These are phyloP conservation scores for Striga asiatica DNA, from an alignment of 257 asterid species.

Conservation along the genomic window DNA sequence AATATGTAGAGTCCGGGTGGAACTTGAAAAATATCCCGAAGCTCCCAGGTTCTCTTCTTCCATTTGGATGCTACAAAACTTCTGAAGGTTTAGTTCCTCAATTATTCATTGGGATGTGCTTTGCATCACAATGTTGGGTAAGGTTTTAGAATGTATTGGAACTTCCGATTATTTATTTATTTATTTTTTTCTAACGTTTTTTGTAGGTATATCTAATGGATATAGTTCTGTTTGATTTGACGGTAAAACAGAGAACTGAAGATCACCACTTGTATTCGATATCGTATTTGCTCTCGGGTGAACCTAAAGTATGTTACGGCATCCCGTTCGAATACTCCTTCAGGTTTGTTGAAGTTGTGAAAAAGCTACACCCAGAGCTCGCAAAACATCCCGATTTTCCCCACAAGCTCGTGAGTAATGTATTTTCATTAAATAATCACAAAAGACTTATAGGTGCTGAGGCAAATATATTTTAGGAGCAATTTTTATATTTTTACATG, in stretches of 20 bases:
- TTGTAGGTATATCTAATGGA: too few species aligned
- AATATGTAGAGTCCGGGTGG: slow-evolving; percentile 58
- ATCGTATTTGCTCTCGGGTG: slow-evolving; percentile 61
- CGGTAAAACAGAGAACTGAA: slow-evolving; percentile 50
- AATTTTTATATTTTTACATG: neutral
- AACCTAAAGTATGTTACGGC: slow-evolving; percentile 60
- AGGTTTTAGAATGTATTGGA: slow-evolving; percentile 16
- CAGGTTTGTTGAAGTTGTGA: slow-evolving; percentile 52
- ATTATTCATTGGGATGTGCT: slow-evolving; percentile 70
- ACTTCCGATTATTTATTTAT: neutral
- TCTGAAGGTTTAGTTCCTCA: slow-evolving; percentile 38
- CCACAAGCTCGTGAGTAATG: slow-evolving; percentile 46
- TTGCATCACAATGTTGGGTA: slow-evolving; percentile 80
- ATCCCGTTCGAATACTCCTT: slow-evolving; percentile 54
- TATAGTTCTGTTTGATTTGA: slow-evolving; percentile 22
- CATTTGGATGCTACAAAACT: slow-evolving; percentile 33
- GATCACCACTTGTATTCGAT: slow-evolving; percentile 75
- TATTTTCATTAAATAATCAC: neutral
- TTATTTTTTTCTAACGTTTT: too few species aligned
- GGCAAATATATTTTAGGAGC: neutral
- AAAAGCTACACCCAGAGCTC: slow-evolving; percentile 40
- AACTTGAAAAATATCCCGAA: slow-evolving; percentile 57
- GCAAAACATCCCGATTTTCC: slow-evolving; percentile 46
- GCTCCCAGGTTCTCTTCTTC: slow-evolving; percentile 70
- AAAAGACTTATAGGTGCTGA: neutral